phyloP scores from a whole-genome alignment of 2,329 filamentous ascomycete species.

The Xylaria sp. region DNA sequence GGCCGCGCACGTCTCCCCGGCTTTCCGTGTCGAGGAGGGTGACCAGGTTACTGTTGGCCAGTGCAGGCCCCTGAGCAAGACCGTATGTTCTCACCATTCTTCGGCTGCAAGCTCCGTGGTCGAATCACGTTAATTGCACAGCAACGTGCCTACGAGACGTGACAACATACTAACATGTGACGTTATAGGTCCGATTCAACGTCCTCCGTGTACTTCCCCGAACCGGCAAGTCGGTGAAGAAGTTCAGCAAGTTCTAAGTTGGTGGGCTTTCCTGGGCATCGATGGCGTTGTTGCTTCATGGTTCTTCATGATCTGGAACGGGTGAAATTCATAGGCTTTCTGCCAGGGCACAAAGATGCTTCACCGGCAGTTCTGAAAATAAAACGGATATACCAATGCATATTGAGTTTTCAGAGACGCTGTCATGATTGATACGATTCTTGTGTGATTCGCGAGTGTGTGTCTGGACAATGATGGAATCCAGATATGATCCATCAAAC shows the following conservation, averaged over 20 bases:
- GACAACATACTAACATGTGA: slow-evolving; percentile 11
- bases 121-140: too few relatives aligned
- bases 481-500: neutral
- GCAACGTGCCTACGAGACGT: neutral
- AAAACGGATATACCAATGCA: slow-evolving; percentile 36
- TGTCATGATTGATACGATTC: neutral
- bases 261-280: slow-evolving; percentile 53
- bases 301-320: slow-evolving; percentile 45
- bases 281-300: slow-evolving; percentile 55
- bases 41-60: slow-evolving; percentile 99
- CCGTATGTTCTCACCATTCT: slow-evolving; percentile 67
- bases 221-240: slow-evolving; percentile 96
- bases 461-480: neutral
- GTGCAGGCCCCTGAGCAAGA: slow-evolving; percentile 99
- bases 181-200: slow-evolving; percentile 90
- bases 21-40: slow-evolving; percentile 99
- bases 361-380: slow-evolving; percentile 40
- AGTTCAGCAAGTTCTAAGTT: slow-evolving; percentile 96
- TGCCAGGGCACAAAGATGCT: slow-evolving; percentile 38
- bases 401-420: neutral
- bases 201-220: slow-evolving; percentile 97
- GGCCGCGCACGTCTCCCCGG: slow-evolving; percentile 96
- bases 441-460: neutral
- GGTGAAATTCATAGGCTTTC: slow-evolving; percentile 40
- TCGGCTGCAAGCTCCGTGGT: neutral